Evolutionary conservation across 2,329 filamentous ascomycete species (phyloP), one percentile per base, ranked within the genome.

Genomic region (Monilinia polystroma): DNA sequence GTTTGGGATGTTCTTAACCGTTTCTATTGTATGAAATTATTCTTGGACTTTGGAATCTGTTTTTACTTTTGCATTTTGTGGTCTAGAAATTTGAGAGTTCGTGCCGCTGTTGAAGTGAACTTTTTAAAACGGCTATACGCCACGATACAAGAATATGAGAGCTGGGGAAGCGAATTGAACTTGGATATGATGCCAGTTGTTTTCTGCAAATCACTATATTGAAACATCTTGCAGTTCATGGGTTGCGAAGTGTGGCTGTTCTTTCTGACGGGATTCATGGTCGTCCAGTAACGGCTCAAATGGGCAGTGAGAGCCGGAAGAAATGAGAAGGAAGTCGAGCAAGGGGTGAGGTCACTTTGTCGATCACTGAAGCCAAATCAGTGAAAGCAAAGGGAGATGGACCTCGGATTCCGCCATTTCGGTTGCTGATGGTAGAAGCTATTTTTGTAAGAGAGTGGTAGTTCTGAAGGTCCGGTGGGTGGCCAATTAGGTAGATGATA

Each of bases 1-100:
- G 5, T 32, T 59, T 16, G 57, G 57, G 7, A 32, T 7, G 12
- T 47, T 59, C n/a, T 8, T 35, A 16, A 5, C 32, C 18, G 32
- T 10, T 59, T 59, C 57, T 47, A 49, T 58, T 11, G 57, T 43
- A 23, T 59, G 43, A 14, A 59, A 4, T 32, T 47, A 35, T 23
- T 49, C 43, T 3, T 59, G 18, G 29, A 35, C 26, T 35, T 47
- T 47, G 47, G 18, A 47, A 35, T 35, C 6, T 0, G 12, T 16
- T 32, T n/a, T 12, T 59, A 35, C 5, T 29, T 6, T 16, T 47
- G 7, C 29, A 3, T 29, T 29, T 4, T 29, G 3, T 4, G 1
- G 16, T 49, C 6, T 20, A 47, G 6, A 4, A 16, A 16, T 14
- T 59, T 7, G 18, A 23, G 12, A 47, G 29, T 14, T 47, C 1